Base-by-base conservation (phyloP, 202 grass and related monocot species). In the Elaeis oleifera region DNA sequence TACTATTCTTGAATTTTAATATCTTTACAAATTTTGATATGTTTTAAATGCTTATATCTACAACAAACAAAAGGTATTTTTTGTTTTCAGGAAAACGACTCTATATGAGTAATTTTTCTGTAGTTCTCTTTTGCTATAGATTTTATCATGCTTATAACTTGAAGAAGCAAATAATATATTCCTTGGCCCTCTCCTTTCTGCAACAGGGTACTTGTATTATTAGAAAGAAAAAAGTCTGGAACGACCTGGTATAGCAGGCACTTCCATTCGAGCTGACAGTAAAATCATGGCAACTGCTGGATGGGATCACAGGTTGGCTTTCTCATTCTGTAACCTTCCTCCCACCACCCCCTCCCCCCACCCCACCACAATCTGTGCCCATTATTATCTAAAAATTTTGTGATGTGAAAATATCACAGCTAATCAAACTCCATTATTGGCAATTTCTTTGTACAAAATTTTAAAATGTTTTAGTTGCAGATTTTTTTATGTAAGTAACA, bases 261-360 rank as follows among this genome's bases (percentile, higher is more conserved):
- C 68, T 50, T 65, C 90, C 0, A 83, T 96, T 76, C 81, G 81
- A n/a, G 63, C 57, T 74, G 91, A 96, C 71, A 85, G 69, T 57
- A 96, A 85, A 85, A 96, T 96, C 32, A 57, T 81, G 50, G 84
- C 90, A 70, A 81, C 87, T 1, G 83, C 87, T 74, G 90, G 92
- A 64, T 97, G 92, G 87, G 92, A 97, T 79, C 84, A 89, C 68
- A 88, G 84, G 92, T 97, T 80, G 48, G 24, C 52, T 71, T 32
- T 19, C 9, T 53, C 58, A 69, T 73, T 63, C 49, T 60, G 58
- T 49, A 20, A 20, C 20, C 20, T 20, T 20, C 20, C 23, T 2
- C 60, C 25, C 39, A 64, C 54, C 59, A 1, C 36, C 9, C 2
- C 1, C 2, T 1, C 23, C 23, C 23, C 60, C 25, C 50, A 64